phyloP scores from a whole-genome alignment of 1,139 yeast genomes.

The Saccharomyces hybrid region DNA sequence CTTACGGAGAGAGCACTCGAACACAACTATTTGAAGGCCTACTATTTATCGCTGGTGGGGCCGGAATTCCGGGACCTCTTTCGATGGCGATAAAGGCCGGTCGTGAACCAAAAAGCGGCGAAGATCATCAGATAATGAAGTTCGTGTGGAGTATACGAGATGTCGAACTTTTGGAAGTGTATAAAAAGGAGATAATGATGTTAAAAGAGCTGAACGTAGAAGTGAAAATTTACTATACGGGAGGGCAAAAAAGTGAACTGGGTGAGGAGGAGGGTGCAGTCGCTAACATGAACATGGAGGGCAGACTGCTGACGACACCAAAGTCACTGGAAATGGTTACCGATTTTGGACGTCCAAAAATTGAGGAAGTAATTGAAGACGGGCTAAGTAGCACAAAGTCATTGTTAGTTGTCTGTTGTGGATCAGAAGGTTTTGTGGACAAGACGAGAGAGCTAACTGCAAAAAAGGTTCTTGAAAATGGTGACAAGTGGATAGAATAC shows the following conservation, averaged over 20 bases:
- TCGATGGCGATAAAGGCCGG: slow-evolving; percentile 24
- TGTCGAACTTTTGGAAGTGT: slow-evolving; percentile 1
- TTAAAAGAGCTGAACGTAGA: background rate
- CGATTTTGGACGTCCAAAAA: slow-evolving; percentile 42
- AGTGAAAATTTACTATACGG: background rate
- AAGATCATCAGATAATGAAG: background rate
- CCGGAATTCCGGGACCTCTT: slow-evolving; percentile 60
- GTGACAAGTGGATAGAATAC: slow-evolving; percentile 17
- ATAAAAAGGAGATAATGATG: background rate
- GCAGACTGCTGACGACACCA: background rate
- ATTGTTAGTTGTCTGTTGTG: slow-evolving; percentile 42
- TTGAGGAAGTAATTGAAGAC: slow-evolving; percentile 34
- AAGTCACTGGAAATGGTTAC: background rate
- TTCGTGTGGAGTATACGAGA: slow-evolving; percentile 1
- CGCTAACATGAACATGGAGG: background rate
- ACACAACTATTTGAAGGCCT: slow-evolving; percentile 40
- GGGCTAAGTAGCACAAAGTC: slow-evolving; percentile 17
- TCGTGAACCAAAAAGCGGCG: background rate
- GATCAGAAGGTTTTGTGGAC: slow-evolving; percentile 51
- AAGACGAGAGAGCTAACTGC: slow-evolving; percentile 37
- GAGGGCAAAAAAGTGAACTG: background rate
- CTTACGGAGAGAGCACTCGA: slow-evolving; percentile 41
- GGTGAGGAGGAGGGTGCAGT: background rate
- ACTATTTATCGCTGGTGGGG: slow-evolving; percentile 60
- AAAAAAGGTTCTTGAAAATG: slow-evolving; percentile 10